Base-by-base conservation (phyloP, 2,329 filamentous ascomycete species). In the Colletotrichum magnum region DNA sequence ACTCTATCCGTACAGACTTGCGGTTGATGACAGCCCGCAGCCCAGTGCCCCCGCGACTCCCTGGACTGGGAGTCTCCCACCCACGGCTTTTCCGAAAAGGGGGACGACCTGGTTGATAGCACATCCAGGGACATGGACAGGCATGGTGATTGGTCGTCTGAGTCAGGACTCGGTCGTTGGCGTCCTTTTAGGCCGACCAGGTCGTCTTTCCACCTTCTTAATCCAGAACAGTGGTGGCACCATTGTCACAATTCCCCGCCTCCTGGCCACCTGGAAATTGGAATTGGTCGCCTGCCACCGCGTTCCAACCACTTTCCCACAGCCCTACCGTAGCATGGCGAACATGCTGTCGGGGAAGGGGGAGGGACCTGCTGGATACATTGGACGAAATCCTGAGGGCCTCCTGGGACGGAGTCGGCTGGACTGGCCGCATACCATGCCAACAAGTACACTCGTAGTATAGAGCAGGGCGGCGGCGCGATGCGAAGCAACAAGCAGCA, bases 181-280 rank as follows among this genome's bases (percentile, higher is more conserved):
- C 68, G 68, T 59, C 64, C 32, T 63, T 61, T 70, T 70, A 58
- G 64, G 64, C 48, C 41, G 58, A 32, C 68, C 58, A 50, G 58
- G 58, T 54, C 58, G n/a, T 53, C 48, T 64, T 58, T 13, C 58
- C 64, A 70, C 68, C 68, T 70, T 70, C 68, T 70, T 70, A 70
- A 68, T 70, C 47, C 50, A 70, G 68, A 70, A 68, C 68, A 68
- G 68, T 69, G 68, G 64, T 68, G 64, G 64, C 68, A 69, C 68
- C 64, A 70, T 68, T 41, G 21, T 53, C 51, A 41, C 64, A 53
- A 62, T 64, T 70, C 54, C 63, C 68, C 68, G 58, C 68, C 68
- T 64, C 68, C 68, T 50, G 52, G 68, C 32, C 68, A 68, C 58
- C 64, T 68, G 58, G 58, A 51, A 64, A 68, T 64, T 68, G 68